These are phyloP conservation scores for Pythium plurisporium DNA, from an alignment of 352 stramenopile species.

Conservation along the genomic window DNA sequence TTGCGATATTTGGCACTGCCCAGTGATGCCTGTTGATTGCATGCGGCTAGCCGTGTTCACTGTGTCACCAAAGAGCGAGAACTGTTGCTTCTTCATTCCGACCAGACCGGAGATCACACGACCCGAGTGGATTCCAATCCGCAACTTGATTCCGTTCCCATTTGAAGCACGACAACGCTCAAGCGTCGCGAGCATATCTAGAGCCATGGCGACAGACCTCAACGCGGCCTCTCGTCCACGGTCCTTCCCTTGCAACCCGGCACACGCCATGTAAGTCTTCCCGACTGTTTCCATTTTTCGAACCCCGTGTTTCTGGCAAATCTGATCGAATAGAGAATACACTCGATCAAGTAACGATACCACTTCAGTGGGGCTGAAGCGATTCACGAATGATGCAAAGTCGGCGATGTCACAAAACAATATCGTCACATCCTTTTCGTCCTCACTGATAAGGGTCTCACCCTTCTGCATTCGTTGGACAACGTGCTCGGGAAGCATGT, in stretches of 20 bases:
- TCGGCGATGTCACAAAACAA: slow-evolving; percentile 85
- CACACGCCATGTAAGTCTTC: slow-evolving; percentile 90
- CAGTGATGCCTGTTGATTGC: slow-evolving; percentile 84
- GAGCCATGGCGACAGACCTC: slow-evolving; percentile 65
- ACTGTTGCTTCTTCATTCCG: slow-evolving; percentile 91
- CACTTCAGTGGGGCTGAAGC: slow-evolving; percentile 68
- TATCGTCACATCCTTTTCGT: slow-evolving; percentile 86
- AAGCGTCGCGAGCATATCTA: slow-evolving; percentile 71
- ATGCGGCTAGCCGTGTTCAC: slow-evolving; percentile 89
- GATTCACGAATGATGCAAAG: slow-evolving; percentile 75
- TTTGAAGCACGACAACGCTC: slow-evolving; percentile 71
- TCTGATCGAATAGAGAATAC: slow-evolving; percentile 91
- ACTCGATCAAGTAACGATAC: slow-evolving; percentile 87
- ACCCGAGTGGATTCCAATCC: slow-evolving; percentile 89
- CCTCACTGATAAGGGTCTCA: slow-evolving; percentile 77
- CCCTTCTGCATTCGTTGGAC: slow-evolving; percentile 82
- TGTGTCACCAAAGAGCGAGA: slow-evolving; percentile 92
- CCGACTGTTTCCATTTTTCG: slow-evolving; percentile 93
- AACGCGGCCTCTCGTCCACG: slow-evolving; percentile 66
- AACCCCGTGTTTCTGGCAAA: slow-evolving; percentile 88
- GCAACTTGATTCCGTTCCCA: slow-evolving; percentile 83
- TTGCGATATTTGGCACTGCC: slow-evolving; percentile 74
- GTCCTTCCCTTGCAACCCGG: slow-evolving; percentile 80
- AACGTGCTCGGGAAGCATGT: slow-evolving; percentile 82
- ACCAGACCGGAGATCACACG: slow-evolving; percentile 86